Conservation (phyloP, 2,329 filamentous ascomycete genomes). For the Ploettnerulaceae sp. region DNA sequence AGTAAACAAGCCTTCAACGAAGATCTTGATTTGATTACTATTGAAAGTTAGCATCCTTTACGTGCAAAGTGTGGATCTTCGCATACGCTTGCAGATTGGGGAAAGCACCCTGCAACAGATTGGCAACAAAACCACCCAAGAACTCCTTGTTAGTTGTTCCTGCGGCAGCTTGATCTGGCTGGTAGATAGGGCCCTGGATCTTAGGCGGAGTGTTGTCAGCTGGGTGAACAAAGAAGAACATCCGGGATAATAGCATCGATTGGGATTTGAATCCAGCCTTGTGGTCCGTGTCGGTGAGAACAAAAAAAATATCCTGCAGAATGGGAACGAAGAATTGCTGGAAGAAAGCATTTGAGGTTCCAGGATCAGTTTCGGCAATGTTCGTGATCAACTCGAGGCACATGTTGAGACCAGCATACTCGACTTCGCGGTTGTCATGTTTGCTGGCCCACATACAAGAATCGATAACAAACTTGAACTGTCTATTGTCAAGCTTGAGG, state of each 20-base stretch:
- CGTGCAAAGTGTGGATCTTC: not conserved
- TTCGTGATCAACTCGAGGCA: constrained; percentile 96
- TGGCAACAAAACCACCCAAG: constrained; percentile 80
- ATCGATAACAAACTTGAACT: constrained; percentile 99
- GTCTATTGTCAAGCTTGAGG: constrained; percentile 87
- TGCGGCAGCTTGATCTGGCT: constrained; percentile 70
- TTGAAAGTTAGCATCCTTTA: constrained; percentile 35
- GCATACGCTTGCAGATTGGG: constrained; percentile 85
- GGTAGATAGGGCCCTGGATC: constrained; percentile 89
- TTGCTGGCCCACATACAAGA: constrained; percentile 99
- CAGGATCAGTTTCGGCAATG: constrained; percentile 83
- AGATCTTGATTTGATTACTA: constrained; percentile 80
- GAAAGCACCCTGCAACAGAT: constrained; percentile 83
- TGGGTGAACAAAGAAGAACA: constrained; percentile 91
- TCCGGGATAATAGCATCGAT: constrained; percentile 84
- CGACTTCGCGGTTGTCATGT: constrained; percentile 97
- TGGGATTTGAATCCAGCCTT: constrained; percentile 99
- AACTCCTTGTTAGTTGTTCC: constrained; percentile 91
- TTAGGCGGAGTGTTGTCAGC: constrained; percentile 67
- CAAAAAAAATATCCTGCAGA: constrained; percentile 96
- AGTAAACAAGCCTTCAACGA: constrained; percentile 85
- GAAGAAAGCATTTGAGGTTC: constrained; percentile 93
- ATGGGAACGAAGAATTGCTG: constrained; percentile 96
- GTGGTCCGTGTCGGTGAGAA: constrained; percentile 94
- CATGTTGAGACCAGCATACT: constrained; percentile 95